These are phyloP conservation scores for Cutaneotrichosporon arboriforme DNA, from an alignment of 1,284 basidiomycete species.

Conservation along the genomic window DNA sequence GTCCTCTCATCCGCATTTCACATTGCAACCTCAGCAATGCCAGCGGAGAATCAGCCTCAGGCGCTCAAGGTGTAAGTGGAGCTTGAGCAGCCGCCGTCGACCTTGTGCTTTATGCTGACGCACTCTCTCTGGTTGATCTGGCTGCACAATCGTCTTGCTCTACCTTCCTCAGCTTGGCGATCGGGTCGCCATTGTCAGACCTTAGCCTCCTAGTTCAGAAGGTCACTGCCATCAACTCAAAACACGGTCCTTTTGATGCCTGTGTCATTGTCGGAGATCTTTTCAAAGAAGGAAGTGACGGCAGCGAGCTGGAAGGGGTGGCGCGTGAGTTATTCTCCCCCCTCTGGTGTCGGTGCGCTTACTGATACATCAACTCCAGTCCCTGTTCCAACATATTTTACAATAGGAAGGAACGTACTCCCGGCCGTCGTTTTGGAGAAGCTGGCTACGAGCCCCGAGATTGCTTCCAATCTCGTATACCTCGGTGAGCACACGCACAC, in stretches of 20 bases:
- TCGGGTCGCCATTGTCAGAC: conserved; percentile 76
- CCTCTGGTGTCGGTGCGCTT: conserved; percentile 8
- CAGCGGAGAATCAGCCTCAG: conserved; percentile 9
- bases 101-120: not conserved
- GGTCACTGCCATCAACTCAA: conserved; percentile 77
- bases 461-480: conserved; percentile 75
- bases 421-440: conserved; percentile 67
- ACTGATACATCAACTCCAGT: conserved; percentile 50
- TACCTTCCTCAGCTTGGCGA: conserved; percentile 60
- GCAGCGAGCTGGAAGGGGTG: conserved; percentile 48
- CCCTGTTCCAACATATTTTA: conserved; percentile 86
- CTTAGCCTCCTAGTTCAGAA: conserved; percentile 71
- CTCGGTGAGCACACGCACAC: conserved; percentile 60
- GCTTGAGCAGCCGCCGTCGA: not conserved
- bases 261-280: conserved; percentile 85
- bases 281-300: conserved; percentile 61
- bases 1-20: not conserved
- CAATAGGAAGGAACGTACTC: conserved; percentile 70
- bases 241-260: conserved; percentile 90
- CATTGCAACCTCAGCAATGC: not conserved
- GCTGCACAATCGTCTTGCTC: no score
- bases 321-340: conserved; percentile 22
- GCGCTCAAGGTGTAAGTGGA: conserved; percentile 12
- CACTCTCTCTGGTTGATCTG: not conserved
- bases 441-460: conserved; percentile 68